A percentile compares a stretch with the other conserved stretches of the same genome.
phyloP scores from a whole-genome alignment of 2,329 filamentous ascomycete species.

The Colletotrichum zoysiae region DNA sequence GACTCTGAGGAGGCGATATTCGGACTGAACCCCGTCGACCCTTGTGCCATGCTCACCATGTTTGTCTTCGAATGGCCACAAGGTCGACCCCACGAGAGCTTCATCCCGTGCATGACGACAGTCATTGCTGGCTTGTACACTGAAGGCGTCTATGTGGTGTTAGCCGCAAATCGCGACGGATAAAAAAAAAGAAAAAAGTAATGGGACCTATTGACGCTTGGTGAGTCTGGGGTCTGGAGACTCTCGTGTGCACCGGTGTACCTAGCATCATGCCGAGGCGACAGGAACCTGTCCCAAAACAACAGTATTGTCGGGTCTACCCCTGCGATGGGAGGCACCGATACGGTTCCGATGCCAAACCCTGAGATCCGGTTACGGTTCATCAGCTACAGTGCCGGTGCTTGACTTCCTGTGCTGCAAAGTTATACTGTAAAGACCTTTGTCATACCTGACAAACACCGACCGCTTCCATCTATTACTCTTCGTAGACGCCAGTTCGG shows the following conservation, averaged over 20 bases:
- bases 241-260: background rate
- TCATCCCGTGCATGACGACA: slow-evolving; percentile 4
- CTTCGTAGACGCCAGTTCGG: background rate
- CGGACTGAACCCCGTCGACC: slow-evolving; percentile 1
- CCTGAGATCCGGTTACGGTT: background rate
- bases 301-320: slow-evolving; percentile 2
- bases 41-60: slow-evolving; percentile 17
- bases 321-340: slow-evolving; percentile 11
- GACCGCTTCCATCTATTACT: background rate
- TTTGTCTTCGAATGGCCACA: slow-evolving; percentile 32
- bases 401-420: slow-evolving; percentile 2
- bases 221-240: slow-evolving; percentile 12
- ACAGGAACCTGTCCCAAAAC: slow-evolving; percentile 9
- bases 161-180: slow-evolving; percentile 7
- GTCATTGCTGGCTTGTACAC: background rate
- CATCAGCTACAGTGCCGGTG: background rate
- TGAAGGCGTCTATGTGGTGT: slow-evolving; percentile 2
- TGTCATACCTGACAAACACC: background rate
- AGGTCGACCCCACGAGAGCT: slow-evolving; percentile 20
- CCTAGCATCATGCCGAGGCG: slow-evolving; percentile 11
- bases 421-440: background rate
- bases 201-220: slow-evolving; percentile 29
- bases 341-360: background rate
- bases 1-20: slow-evolving; percentile 22
- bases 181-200: background rate